These are phyloP conservation scores for Metahyphopichia silvanorum DNA, from an alignment of 805 yeast genomes.

Conservation along the genomic window DNA sequence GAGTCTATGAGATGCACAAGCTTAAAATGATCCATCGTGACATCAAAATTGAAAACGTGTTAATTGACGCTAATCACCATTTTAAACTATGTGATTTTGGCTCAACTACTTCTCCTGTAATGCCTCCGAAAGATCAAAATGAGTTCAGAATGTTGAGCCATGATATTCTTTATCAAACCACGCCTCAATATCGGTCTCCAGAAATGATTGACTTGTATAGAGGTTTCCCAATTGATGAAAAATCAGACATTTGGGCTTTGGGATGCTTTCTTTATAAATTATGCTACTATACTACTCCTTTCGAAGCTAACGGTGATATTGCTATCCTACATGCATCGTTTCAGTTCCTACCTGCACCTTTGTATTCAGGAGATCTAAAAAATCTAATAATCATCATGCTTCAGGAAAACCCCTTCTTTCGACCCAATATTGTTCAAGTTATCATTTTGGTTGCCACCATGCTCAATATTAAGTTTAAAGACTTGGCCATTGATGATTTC, in stretches of 20 bases:
- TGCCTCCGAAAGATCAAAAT: conserved; percentile 63
- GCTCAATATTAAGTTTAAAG: conserved; percentile 30
- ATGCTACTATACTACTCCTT: conserved; percentile 87
- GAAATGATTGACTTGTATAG: conserved; percentile 76
- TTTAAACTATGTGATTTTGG: conserved; percentile 83
- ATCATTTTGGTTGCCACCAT: conserved; percentile 59
- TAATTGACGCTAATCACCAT: conserved; percentile 54
- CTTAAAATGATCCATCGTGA: conserved; percentile 83
- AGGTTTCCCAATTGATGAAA: conserved; percentile 73
- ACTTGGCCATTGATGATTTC: conserved; percentile 36
- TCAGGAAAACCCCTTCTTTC: conserved; percentile 72
- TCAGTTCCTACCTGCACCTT: conserved; percentile 69
- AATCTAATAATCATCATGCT: conserved; percentile 75
- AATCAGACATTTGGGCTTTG: conserved; percentile 82
- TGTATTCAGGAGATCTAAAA: conserved; percentile 66
- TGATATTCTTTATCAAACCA: conserved; percentile 74
- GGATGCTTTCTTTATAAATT: conserved; percentile 76
- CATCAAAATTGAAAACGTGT: conserved; percentile 79
- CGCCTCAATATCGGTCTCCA: conserved; percentile 83
- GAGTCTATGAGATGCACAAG: conserved; percentile 82
- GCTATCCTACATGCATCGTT: conserved; percentile 84
- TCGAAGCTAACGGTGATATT: conserved; percentile 82
- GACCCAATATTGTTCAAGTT: conserved; percentile 89
- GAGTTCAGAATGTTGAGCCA: conserved; percentile 59
- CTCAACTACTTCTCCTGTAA: conserved; percentile 61